Conservation (phyloP, 257 asterid genomes). For the Solanum pennellii region DNA sequence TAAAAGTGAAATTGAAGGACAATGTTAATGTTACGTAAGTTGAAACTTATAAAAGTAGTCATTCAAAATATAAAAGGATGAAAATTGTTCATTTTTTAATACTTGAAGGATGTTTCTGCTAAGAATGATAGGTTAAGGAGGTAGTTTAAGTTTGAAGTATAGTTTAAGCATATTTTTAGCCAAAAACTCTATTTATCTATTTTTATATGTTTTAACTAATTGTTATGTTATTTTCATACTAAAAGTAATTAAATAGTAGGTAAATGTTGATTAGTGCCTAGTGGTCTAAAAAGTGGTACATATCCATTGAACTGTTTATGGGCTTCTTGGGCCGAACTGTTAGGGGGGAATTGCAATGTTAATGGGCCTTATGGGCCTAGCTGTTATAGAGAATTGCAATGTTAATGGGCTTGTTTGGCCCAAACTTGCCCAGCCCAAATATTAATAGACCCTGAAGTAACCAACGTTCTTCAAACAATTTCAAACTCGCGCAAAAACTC, state of each 20-base stretch:
- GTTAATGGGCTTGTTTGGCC: neutral
- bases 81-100: too few species aligned
- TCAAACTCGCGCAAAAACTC: neutral
- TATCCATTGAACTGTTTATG: neutral
- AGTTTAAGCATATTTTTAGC: too few species aligned
- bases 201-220: neutral
- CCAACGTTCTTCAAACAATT: neutral
- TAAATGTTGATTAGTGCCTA: neutral
- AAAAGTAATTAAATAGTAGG: neutral
- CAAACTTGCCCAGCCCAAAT: neutral
- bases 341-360: neutral
- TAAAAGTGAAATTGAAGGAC: neutral
- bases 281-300: neutral
- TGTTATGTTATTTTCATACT: neutral
- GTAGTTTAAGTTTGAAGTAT: too few species aligned
- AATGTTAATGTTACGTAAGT: neutral
- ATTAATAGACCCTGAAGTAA: neutral
- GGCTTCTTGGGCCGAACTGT: neutral
- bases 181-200: too few species aligned
- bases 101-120: too few species aligned
- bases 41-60: neutral
- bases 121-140: too few species aligned
- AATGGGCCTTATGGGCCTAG: neutral
- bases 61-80: neutral
- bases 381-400: neutral